Base-by-base conservation (phyloP, 73 alveolate species). In the Paramecium primaurelia region DNA sequence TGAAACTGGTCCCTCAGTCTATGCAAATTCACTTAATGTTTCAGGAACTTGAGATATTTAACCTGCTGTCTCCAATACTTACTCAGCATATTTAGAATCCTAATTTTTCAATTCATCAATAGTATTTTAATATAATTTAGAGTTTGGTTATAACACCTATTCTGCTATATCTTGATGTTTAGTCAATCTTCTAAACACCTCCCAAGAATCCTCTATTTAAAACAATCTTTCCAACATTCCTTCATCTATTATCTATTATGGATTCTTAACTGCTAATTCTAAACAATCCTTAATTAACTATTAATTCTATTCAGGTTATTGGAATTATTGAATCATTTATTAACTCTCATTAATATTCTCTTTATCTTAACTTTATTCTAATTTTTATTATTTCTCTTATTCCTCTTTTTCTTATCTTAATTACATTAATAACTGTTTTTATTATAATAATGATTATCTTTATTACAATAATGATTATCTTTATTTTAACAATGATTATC, bases 11-110 rank as follows among this genome's bases (percentile, higher is more conserved):
- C 68, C 88, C 1, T 75, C 88, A 14, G 38, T 30, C 42, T 75
- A 75, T 4, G 68, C 58, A 38, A 75, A 75, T 16, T 75, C 32
- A n/a, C 34, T 42, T 3, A 75, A 11, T 8, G 68, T 38, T 38
- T 75, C 88, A 12, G 58, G 88, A 8, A 75, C 60, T 38, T 75
- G 11, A 1, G 68, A 38, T 1, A 75, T 75, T 14, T 75, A 25
- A 16, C 88, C 88, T 1, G 59, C 88, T 75, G 88, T 75, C 12
- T 75, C 88, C 20, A 75, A 75, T 6, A 75, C 42, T 25, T 75
- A 75, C n/a, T 75, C 60, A 16, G 88, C 88, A 75, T n/a, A 36
- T 42, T 75, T 42, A 7, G 38, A 30, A 42, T 75, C 60, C 8
- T 36, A 12, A 36, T 75, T 38, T 4, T 75, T 42, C 40, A 75